Conservation (phyloP, 768 basidiomycete species). For the Naematelia aurantialba region DNA sequence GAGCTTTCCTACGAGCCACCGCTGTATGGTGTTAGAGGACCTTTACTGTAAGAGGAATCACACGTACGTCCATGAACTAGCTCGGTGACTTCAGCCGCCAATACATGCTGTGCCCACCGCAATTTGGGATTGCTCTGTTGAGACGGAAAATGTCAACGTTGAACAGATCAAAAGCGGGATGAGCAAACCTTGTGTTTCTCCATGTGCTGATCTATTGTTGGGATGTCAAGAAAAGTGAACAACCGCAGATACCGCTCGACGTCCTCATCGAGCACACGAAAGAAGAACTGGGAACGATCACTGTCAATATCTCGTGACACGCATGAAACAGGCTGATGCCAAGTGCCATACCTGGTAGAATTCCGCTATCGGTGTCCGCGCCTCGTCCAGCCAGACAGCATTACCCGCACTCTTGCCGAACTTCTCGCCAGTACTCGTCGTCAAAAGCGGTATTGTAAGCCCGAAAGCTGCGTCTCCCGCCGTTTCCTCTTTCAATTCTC, state of each 20-base stretch:
- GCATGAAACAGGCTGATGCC: background rate
- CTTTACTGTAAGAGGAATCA: background rate
- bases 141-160: no score
- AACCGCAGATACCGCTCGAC: constrained; percentile 73
- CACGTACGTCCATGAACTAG: constrained; percentile 61
- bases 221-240: constrained; percentile 69
- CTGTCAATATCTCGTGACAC: background rate
- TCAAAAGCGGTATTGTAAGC: constrained; percentile 88
- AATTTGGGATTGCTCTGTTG: constrained; percentile 50
- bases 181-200: constrained; percentile 59
- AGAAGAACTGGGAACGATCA: constrained; percentile 67
- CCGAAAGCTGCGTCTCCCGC: constrained; percentile 60
- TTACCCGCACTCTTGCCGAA: constrained; percentile 97
- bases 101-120: constrained; percentile 56
- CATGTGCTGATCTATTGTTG: constrained; percentile 61
- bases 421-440: constrained; percentile 83
- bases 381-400: constrained; percentile 80
- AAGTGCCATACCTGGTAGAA: constrained; percentile 77
- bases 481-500: background rate
- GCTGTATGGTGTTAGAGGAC: constrained; percentile 38
- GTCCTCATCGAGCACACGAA: constrained; percentile 73
- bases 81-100: constrained; percentile 62
- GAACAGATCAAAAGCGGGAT: background rate
- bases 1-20: constrained; percentile 53
- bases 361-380: constrained; percentile 78